Percentiles rank a stretch among this genome's conserved stretches.
phyloP scores from a whole-genome alignment of 257 asterid species.

The Solanum lignicaule region DNA sequence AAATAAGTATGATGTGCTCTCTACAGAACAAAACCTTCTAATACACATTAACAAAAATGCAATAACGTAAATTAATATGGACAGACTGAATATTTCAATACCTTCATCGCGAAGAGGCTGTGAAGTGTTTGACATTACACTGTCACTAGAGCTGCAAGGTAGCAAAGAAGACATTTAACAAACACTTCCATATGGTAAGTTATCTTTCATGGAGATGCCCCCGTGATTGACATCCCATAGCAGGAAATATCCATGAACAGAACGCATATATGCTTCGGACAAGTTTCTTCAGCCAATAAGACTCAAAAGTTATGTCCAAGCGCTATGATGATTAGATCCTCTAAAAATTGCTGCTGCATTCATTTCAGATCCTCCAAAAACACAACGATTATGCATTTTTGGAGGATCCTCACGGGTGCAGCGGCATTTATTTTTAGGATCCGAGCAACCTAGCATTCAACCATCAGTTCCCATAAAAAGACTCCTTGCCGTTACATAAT shows the following conservation, averaged over 20 bases:
- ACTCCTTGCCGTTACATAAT: neutral
- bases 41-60: neutral
- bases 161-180: neutral
- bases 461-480: neutral
- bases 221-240: neutral
- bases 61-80: neutral
- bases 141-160: neutral
- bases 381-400: neutral
- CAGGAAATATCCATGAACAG: neutral
- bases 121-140: neutral
- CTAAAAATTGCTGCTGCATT: neutral
- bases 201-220: neutral
- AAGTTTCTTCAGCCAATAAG: neutral
- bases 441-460: neutral
- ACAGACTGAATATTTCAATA: neutral
- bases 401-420: neutral
- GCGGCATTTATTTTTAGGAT: neutral
- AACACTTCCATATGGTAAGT: neutral
- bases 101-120: neutral
- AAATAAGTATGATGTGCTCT: neutral
- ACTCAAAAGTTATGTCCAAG: neutral
- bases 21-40: neutral
- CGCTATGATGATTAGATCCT: neutral
- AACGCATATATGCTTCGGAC: neutral
- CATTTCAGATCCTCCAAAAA: neutral